Conservation (phyloP, 2,329 filamentous ascomycete genomes). For the Drechslerella dactyloides region DNA sequence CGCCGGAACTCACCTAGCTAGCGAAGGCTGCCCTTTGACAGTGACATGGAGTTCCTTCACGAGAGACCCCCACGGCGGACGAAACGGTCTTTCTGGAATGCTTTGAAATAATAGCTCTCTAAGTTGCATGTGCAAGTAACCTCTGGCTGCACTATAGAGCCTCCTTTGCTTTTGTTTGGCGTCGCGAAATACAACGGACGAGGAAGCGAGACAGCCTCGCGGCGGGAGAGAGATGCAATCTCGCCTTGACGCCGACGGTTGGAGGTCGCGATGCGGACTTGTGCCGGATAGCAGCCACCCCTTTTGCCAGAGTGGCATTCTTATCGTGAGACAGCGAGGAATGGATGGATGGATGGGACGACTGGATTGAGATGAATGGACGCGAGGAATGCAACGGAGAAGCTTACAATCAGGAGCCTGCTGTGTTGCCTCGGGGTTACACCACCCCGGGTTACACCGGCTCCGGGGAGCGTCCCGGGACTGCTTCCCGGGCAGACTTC, state of each 20-base stretch:
- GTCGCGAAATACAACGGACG: background rate
- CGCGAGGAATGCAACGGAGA: background rate
- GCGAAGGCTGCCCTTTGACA: background rate
- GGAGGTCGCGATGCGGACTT: slow-evolving; percentile 48
- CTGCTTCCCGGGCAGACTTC: slow-evolving; percentile 13
- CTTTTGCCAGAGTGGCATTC: background rate
- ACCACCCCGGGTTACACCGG: background rate
- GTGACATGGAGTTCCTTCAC: slow-evolving; percentile 1
- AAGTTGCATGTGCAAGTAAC: background rate
- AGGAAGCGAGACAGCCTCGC: slow-evolving; percentile 13
- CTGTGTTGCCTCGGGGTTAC: background rate
- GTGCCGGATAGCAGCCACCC: slow-evolving; percentile 21
- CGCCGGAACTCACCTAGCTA: slow-evolving; percentile 6
- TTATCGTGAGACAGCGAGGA: background rate
- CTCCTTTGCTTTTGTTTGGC: background rate
- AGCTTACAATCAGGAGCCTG: background rate
- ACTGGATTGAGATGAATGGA: no score
- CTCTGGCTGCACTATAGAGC: slow-evolving; percentile 12
- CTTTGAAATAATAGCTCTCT: slow-evolving; percentile 19
- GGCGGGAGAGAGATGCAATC: slow-evolving; percentile 16
- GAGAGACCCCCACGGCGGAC: slow-evolving; percentile 23
- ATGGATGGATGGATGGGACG: background rate
- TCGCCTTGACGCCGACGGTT: slow-evolving; percentile 45
- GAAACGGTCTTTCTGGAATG: slow-evolving; percentile 36
- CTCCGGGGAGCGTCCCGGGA: no score